phyloP scores from a whole-genome alignment of 345 rosid genomes.

The Punica granatum region DNA sequence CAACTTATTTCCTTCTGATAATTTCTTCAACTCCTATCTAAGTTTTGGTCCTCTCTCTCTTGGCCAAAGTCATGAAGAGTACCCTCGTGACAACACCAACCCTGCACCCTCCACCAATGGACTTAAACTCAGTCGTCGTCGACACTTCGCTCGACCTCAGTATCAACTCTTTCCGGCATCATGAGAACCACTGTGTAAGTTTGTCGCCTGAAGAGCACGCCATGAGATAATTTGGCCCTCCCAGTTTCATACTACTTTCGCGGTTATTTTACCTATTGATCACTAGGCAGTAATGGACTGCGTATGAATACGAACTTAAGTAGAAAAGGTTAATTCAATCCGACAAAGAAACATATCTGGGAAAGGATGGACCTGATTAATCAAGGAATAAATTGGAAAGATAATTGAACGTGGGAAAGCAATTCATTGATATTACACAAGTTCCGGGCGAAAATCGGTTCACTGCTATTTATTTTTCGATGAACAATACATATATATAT shows the following conservation, averaged over 20 bases:
- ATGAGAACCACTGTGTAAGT: constrained; percentile 31
- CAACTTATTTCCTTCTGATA: neutral
- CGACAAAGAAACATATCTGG: no score
- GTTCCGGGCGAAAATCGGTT: neutral
- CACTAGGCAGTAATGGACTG: no score
- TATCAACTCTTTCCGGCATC: constrained; percentile 23
- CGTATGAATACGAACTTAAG: no score
- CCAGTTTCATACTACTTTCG: no score
- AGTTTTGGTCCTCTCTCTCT: neutral
- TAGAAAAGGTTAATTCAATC: no score
- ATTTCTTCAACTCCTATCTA: neutral
- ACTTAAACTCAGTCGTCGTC: neutral
- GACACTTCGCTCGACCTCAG: constrained; percentile 61
- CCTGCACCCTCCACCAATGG: neutral
- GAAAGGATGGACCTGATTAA: no score
- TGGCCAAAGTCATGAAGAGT: neutral
- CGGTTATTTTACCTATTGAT: no score
- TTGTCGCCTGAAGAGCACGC: neutral
- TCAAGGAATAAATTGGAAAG: no score
- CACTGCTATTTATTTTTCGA: no score
- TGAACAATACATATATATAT: no score
- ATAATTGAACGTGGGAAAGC: neutral
- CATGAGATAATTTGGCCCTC: no score
- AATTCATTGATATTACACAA: neutral
- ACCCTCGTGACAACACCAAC: neutral